A percentile compares a stretch with the other conserved stretches of the same genome.
Conservation (phyloP, 2,329 filamentous ascomycete species). For the Dothideomycetes sp. region DNA sequence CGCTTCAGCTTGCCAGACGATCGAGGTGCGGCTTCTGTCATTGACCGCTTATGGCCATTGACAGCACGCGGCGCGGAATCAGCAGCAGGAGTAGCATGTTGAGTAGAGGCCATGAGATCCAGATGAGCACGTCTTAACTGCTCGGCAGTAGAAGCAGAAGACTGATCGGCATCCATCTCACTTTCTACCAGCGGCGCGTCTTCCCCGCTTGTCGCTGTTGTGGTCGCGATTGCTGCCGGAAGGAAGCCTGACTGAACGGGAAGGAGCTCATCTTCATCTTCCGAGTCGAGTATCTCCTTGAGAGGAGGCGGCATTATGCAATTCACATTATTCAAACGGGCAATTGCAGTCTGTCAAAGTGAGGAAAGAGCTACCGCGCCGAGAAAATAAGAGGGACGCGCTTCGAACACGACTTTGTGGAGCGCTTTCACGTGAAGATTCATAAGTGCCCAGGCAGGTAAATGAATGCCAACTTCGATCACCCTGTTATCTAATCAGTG, state of each 20-base stretch:
- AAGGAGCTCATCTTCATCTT: constrained; percentile 11
- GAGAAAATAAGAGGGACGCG: neutral
- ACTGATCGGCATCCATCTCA: constrained; percentile 2
- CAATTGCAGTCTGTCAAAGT: neutral
- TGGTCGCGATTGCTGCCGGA: neutral
- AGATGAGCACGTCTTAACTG: constrained; percentile 5
- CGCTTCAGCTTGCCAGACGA: constrained; percentile 12
- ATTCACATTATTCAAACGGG: neutral
- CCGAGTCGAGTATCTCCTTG: constrained; percentile 11
- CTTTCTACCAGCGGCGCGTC: neutral
- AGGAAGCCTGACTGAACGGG: neutral
- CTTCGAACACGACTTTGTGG: too few relatives aligned
- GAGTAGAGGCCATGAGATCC: constrained; percentile 11
- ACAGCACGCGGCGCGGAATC: neutral
- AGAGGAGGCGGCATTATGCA: constrained; percentile 1
- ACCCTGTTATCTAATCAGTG: neutral
- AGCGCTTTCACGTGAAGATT: constrained; percentile 4
- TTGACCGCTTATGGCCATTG: constrained; percentile 3
- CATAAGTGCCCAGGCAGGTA: too few relatives aligned
- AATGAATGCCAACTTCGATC: neutral
- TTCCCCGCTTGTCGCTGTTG: neutral
- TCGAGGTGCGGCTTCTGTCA: neutral
- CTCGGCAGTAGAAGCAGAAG: constrained; percentile 5
- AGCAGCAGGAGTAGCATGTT: constrained; percentile 1
- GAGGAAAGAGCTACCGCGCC: neutral